Percentiles rank a stretch among this genome's conserved stretches.
Conservation (phyloP, 1,139 yeast genomes). For the Blastobotrys buckinghamii region DNA sequence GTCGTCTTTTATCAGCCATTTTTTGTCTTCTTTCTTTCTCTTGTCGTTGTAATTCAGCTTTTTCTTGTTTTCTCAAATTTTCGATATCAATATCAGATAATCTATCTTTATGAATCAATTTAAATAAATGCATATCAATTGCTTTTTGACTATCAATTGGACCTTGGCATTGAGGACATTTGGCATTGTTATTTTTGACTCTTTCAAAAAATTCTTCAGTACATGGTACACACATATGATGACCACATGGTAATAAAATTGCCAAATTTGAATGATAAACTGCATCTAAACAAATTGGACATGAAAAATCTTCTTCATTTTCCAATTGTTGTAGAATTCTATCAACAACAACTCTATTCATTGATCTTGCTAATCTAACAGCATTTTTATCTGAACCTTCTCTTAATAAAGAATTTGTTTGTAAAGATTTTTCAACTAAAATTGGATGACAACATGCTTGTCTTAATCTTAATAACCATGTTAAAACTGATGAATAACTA, state of each 20-base stretch:
- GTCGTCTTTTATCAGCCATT: slow-evolving; percentile 4
- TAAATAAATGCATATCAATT: slow-evolving; percentile 26
- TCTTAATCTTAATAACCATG: slow-evolving; percentile 69
- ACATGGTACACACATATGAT: slow-evolving; percentile 31
- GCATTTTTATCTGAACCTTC: slow-evolving; percentile 14
- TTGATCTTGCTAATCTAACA: slow-evolving; percentile 17
- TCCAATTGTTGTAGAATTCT: slow-evolving; percentile 3
- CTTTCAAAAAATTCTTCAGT: slow-evolving; percentile 18
- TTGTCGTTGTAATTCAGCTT: background rate
- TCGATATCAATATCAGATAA: slow-evolving; percentile 21
- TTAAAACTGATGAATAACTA: slow-evolving; percentile 56
- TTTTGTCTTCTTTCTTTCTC: slow-evolving; percentile 4
- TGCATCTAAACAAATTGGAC: slow-evolving; percentile 66
- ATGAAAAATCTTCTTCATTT: slow-evolving; percentile 39
- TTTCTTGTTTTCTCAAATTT: slow-evolving; percentile 13
- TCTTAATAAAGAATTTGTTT: slow-evolving; percentile 28
- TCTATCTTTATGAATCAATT: slow-evolving; percentile 21
- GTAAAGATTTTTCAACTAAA: slow-evolving; percentile 48
- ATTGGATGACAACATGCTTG: slow-evolving; percentile 89
- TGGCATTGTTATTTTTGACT: slow-evolving; percentile 7
- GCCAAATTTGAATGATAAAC: slow-evolving; percentile 42
- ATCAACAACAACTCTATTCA: background rate
- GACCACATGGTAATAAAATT: slow-evolving; percentile 31
- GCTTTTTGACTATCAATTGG: slow-evolving; percentile 18
- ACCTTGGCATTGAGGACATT: slow-evolving; percentile 18